Conservation (phyloP, 352 stramenopile genomes). For the Phytopythium kandeliae region DNA sequence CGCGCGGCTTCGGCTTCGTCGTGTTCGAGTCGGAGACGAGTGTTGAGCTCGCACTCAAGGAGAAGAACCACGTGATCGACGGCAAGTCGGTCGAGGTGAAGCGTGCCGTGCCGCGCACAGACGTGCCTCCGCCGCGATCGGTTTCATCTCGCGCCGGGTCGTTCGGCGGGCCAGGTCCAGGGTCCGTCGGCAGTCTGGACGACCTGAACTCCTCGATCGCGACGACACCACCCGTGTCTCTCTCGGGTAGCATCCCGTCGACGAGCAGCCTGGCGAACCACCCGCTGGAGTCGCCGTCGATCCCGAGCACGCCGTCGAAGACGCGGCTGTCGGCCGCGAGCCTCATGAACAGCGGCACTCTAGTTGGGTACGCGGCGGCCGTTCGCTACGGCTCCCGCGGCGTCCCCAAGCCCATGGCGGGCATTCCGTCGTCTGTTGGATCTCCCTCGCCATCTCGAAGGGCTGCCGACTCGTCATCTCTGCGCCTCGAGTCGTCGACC, state of each 20-base stretch:
- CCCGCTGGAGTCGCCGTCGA: constrained; percentile 22
- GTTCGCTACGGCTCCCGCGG: constrained; percentile 62
- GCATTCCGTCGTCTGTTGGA: constrained; percentile 24
- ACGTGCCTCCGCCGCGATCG: constrained; percentile 67
- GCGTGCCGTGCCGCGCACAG: constrained; percentile 75
- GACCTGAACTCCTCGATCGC: constrained; percentile 45
- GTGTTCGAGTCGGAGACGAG: constrained; percentile 89
- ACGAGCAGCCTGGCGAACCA: constrained; percentile 3
- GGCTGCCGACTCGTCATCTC: constrained; percentile 18
- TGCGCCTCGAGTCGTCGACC: constrained; percentile 28
- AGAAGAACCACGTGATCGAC: constrained; percentile 89
- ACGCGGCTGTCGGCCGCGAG: constrained; percentile 22
- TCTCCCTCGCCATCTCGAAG: constrained; percentile 24
- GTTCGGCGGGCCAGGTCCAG: constrained; percentile 74
- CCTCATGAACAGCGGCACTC: constrained; percentile 40
- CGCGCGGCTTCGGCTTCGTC: constrained; percentile 91
- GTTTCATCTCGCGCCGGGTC: constrained; percentile 68
- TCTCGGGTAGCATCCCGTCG: constrained; percentile 46
- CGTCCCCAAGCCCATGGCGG: constrained; percentile 22
- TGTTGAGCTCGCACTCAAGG: constrained; percentile 83
- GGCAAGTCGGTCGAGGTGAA: constrained; percentile 90
- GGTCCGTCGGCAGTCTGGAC: constrained; percentile 67
- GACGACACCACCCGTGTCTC: constrained; percentile 50
- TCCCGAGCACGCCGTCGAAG: constrained; percentile 18
- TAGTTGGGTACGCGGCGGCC: constrained; percentile 75